Evolutionary conservation across 2,329 filamentous ascomycete genomes (phyloP), one percentile per base, ranked within the genome.

Genomic region (Botrytis hyacinthi): DNA sequence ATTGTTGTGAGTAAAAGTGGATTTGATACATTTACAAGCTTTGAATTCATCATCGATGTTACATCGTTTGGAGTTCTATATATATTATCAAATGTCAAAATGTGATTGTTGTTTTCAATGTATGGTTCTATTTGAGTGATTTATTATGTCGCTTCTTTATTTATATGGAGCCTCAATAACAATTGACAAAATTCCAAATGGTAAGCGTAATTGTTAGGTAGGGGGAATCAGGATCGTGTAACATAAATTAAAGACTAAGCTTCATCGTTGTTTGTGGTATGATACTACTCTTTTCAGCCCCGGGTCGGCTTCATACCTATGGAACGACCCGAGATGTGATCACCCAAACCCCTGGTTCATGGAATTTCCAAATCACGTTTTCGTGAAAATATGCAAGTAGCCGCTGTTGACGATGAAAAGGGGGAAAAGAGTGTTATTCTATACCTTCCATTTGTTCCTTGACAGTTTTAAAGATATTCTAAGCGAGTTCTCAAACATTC

Each of bases 291-390:
- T 63, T 42, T 72, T n/a, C 35, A 67, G 46, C 46, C 46, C 12
- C 60, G 61, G 70, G 35, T 72, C 61, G 70, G 70, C 70, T 72
- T 67, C 37, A 46, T 67, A 20, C 12, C n/a, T 72, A 74, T 75
- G 76, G 75, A 72, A 76, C 78, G 76, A 76, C 75, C 77, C 76
- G 77, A 77, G 74, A 75, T 70, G 70, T 70, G 76, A 78, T 78
- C 76, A 74, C 73, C 76, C 76, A 66, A 71, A 77, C 61, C 74
- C 77, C 77, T 76, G 75, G 76, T 75, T 75, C 60, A 73, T 70
- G 77, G 76, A 72, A 73, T 65, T 71, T 57, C 37, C 10, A 32
- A 69, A 51, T 54, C 65, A 68, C 20, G 16, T 42, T 68, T 57
- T 51, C 22, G 42, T 51, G n/a, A 60, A 71, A 71, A 71, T 42